Base-by-base conservation (phyloP, 169 alveolate species). In the Eimeria sp. region DNA sequence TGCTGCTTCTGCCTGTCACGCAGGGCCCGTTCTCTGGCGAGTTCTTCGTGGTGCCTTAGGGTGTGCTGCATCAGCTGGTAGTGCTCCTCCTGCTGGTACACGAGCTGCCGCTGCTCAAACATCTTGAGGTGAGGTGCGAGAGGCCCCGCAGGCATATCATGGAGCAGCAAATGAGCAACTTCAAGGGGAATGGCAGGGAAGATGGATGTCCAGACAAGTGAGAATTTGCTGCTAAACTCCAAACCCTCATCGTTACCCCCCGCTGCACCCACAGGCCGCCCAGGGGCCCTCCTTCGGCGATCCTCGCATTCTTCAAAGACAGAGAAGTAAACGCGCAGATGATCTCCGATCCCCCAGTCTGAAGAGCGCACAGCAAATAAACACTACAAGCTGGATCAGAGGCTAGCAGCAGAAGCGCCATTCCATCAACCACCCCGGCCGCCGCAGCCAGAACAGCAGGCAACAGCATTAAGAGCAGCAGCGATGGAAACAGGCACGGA, bases 171-270 rank as follows among this genome's bases (percentile, higher is more conserved):
- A 54, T 82, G 90, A 25, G 90, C 90, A 4, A 54, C 47, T 82
- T 82, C 90, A n/a, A 82, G 90, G 49, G 90, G 90, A 20, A 82
- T 67, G 18, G 90, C 90, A 40, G 90, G 90, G 75, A 40, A 82
- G 72, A 82, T 51, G 57, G 90, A 82, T 34, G 40, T n/a, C 90
- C 90, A 82, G 47, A 82, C 13, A 51, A 76, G 58, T 13, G 87
- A 34, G 65, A 63, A 34, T 11, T 43, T 45, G 61, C 51, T 47
- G 87, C 40, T 47, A 34, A 22, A 51, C 61, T 18, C 58, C 13
- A 22, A n/a, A 5, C 34, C 80, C 18, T 70, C 80, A 34, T 27
- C 51, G 51, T n/a, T 34, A 3, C 87, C 65, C 87, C 87, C 58
- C 14, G 51, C 57, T 63, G 43, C 51, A 10, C 49, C 51, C 51